Conservation (phyloP, 2,329 filamentous ascomycete genomes). For the Colletotrichum theobromicola region DNA sequence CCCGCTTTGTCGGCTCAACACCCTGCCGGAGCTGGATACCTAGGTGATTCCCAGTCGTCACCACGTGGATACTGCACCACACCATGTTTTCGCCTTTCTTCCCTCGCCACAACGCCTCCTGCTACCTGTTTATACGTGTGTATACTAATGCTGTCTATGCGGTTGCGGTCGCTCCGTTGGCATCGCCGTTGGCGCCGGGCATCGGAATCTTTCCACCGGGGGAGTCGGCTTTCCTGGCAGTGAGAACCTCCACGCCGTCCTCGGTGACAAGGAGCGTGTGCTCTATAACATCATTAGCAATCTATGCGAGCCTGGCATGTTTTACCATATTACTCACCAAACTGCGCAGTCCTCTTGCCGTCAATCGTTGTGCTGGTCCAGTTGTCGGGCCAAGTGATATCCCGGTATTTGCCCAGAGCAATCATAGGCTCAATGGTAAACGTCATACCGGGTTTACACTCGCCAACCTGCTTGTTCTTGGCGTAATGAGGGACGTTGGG, state of each 20-base stretch:
- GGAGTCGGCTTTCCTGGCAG: conserved; percentile 73
- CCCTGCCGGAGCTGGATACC: neutral
- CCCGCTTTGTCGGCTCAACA: neutral
- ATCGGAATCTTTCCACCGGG: conserved; percentile 76
- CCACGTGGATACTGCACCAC: neutral
- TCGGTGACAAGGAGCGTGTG: conserved; percentile 86
- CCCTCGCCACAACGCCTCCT: neutral
- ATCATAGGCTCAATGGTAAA: conserved; percentile 99
- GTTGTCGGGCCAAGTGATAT: conserved; percentile 97
- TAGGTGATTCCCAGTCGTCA: neutral
- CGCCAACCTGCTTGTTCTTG: conserved; percentile 96
- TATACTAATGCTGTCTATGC: conserved; percentile 1
- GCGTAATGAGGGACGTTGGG: conserved; percentile 97
- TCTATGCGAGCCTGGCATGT: conserved; percentile 35
- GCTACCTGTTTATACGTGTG: neutral
- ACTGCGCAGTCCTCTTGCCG: conserved; percentile 89
- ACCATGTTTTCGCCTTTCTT: neutral
- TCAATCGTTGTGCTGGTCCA: conserved; percentile 97
- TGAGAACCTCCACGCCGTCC: conserved; percentile 81
- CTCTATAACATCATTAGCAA: conserved; percentile 52
- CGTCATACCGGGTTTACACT: conserved; percentile 95
- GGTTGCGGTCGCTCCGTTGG: conserved; percentile 16
- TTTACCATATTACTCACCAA: conserved; percentile 62
- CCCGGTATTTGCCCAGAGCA: conserved; percentile 85
- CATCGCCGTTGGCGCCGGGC: conserved; percentile 39